Base-by-base conservation (phyloP, 2,329 filamentous ascomycete species). In the Aaosphaeria pasadenensis region DNA sequence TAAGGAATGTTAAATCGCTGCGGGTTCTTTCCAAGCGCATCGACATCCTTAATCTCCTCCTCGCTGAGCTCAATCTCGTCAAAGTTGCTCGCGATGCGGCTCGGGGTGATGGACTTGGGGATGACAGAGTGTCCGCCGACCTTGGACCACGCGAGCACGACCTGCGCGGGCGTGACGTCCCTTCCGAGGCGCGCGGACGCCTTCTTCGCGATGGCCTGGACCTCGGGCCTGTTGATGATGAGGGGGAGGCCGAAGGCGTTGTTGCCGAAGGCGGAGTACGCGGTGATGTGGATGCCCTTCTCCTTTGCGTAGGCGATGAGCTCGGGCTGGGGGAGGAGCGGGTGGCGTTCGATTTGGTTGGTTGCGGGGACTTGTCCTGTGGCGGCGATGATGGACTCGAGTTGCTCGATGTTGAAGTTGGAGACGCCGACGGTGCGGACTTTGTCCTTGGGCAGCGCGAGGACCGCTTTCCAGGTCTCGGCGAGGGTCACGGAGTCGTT, bases 81-180 rank as follows among this genome's bases (percentile, higher is more conserved):
- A 54, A 66, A 66, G 53, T 66, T 66, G 43, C 61, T 60, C 30
- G 55, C 52, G 44, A 66, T 66, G 42, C 63, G 61, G 17, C 56
- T 58, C 9, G 60, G 49, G 3, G 60, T 66, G 9, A 66, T 61
- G 5, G 61, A 64, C 58, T 66, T 66, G 46, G 63, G 63, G 35
- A 66, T 66, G 44, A 66, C 62, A 13, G 53, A 58, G 51, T 62
- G 57, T 9, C 63, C 63, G 17, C 60, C 59, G 78, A 95, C 89
- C 13, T 89, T 95, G 31, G 89, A 83, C 91, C 91, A 96, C n/a
- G 33, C 33, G n/a, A 36, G 33, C 9, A 96, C 79, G 40, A 95
- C 79, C 77, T 95, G 89, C 17, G 88, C 86, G 7, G 89, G 81
- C 7, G 84, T 83, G 30, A 86, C 79, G 7, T 82, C 77, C 9